Percentiles rank a stretch among this genome's conserved stretches.
phyloP scores from a whole-genome alignment of 2,329 filamentous ascomycete species.

The Calonectria fujianensis region DNA sequence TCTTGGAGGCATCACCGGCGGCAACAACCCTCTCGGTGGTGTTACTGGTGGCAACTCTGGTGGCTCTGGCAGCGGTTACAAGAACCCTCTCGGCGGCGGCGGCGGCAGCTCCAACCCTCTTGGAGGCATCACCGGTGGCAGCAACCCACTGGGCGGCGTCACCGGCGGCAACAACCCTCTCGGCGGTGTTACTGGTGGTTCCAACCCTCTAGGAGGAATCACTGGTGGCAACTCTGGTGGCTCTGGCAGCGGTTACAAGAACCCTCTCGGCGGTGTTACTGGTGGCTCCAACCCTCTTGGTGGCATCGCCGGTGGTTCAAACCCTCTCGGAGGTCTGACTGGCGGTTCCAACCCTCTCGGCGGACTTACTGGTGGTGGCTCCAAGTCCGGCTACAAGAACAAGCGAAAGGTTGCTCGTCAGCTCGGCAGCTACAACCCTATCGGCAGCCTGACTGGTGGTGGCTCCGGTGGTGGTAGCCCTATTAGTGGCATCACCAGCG shows the following conservation, averaged over 20 bases:
- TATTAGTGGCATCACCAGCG: background rate
- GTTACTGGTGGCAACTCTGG: background rate
- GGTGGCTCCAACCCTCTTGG: background rate
- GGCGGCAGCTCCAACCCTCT: background rate
- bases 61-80: background rate
- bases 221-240: background rate
- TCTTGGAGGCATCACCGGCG: background rate
- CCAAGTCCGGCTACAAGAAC: conserved; percentile 7
- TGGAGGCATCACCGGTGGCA: background rate
- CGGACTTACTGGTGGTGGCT: background rate
- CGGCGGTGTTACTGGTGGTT: background rate
- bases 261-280: background rate
- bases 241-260: background rate
- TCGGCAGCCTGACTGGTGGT: background rate
- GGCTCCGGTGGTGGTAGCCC: background rate
- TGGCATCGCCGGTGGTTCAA: background rate
- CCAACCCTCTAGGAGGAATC: background rate
- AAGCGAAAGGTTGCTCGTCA: conserved; percentile 18
- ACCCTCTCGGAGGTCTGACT: background rate
- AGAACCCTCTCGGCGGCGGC: background rate
- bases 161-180: conserved; percentile 7
- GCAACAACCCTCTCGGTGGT: conserved; percentile 2
- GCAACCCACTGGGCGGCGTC: conserved; percentile 3
- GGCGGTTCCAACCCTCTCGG: background rate
- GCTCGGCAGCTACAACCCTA: background rate